Evolutionary conservation across 2,329 filamentous ascomycete genomes (phyloP).

Genomic region (Achaetomium macrosporum): DNA sequence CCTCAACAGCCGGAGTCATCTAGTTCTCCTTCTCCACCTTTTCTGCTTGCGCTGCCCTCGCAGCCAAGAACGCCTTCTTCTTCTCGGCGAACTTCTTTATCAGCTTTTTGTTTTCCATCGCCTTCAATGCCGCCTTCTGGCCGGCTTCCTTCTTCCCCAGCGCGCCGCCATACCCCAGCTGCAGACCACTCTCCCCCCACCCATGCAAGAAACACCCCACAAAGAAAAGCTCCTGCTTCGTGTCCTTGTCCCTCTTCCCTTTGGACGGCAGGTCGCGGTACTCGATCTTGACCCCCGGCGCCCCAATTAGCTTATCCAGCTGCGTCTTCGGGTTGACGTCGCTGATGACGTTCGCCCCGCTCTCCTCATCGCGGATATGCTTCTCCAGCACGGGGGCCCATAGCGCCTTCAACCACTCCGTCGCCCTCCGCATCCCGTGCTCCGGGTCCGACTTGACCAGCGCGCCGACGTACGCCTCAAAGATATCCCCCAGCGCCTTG

Average conservation of each 20-base stretch:
- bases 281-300: slow-evolving; percentile 51
- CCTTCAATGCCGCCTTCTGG: slow-evolving; percentile 57
- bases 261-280: slow-evolving; percentile 54
- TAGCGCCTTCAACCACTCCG: slow-evolving; percentile 66
- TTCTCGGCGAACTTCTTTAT: slow-evolving; percentile 45
- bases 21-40: background rate
- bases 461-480: slow-evolving; percentile 85
- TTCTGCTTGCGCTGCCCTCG: slow-evolving; percentile 22
- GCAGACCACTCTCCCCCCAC: slow-evolving; percentile 58
- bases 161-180: slow-evolving; percentile 58
- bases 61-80: slow-evolving; percentile 40
- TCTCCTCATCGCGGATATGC: slow-evolving; percentile 44
- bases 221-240: slow-evolving; percentile 52
- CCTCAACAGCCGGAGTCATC: too few species aligned
- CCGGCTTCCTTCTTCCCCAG: slow-evolving; percentile 65
- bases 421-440: slow-evolving; percentile 55
- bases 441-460: slow-evolving; percentile 62
- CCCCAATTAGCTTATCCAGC: slow-evolving; percentile 47
- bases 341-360: slow-evolving; percentile 19
- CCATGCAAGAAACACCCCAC: slow-evolving; percentile 62
- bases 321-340: slow-evolving; percentile 42
- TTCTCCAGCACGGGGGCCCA: slow-evolving; percentile 62
- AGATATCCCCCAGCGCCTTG: slow-evolving; percentile 80
- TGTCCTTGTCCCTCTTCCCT: slow-evolving; percentile 48
- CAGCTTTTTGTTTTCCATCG: slow-evolving; percentile 61